Base-by-base conservation (phyloP, 371 early-diverging fungal genomes). In the Batrachochytrium dendrobatidis region DNA sequence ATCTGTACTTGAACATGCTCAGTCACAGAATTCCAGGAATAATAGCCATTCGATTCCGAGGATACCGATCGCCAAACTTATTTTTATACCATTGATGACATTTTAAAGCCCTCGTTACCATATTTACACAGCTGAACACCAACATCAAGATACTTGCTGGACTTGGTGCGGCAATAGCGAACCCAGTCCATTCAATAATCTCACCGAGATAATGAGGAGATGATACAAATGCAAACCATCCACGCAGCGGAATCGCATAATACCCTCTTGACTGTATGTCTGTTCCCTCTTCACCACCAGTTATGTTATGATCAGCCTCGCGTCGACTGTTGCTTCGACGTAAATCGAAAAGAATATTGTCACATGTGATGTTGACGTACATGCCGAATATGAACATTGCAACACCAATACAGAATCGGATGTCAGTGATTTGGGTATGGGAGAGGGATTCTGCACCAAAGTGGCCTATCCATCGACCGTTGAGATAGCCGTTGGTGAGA, bases 151-250 rank as follows among this genome's bases (percentile, higher is more conserved):
- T 22, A 10, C 55, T 65, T 7, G 64, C 67, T 28, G 18, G 26
- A 22, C 46, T 46, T 3, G 51, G 39, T 33, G 55, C 28, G 3
- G 64, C 70, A 32, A 74, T 56, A 12, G 74, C 66, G 57, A 58
- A 72, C 10, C 69, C 70, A 29, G 52, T 24, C 74, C 74, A 74
- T 31, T 69, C 71, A 10, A 74, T 29, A 28, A 66, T 60, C 55
- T 74, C 74, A 18, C 64, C 64, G 3, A 68, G 50, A 48, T 74
- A 74, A 43, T 66, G 59, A 4, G 74, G 62, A 30, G 58, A 53
- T 0, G 71, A 63, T 0, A 74, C 64, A 52, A 30, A 65, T n/a
- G 64, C 62, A 53, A 62, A 71, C 28, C 69, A 34, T 10, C 51
- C 53, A 7, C 67, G 67, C 6, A 25, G 15, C 10, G 74, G 74